phyloP scores from a whole-genome alignment of 257 asterid species.

The Petunia secreta region DNA sequence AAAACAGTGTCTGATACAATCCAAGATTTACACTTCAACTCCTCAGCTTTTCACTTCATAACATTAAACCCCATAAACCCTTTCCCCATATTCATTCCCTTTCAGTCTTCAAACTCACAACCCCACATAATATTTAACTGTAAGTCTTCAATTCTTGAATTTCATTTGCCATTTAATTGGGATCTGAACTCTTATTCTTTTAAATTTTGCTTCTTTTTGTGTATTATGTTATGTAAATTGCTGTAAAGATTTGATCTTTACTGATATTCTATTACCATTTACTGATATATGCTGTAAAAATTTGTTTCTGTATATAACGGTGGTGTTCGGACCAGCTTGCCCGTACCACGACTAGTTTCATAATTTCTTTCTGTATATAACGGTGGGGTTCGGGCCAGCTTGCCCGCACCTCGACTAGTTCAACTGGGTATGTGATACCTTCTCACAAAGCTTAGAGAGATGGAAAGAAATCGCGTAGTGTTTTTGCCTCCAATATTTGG shows the following conservation, averaged over 20 bases:
- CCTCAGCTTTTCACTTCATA: constrained; percentile 13
- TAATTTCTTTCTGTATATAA: too few species aligned
- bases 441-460: too few species aligned
- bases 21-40: not conserved
- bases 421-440: too few species aligned
- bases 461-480: too few species aligned
- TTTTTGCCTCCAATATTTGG: too few species aligned
- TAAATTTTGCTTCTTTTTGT: not conserved
- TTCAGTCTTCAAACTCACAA: not conserved
- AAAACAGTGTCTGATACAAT: not conserved
- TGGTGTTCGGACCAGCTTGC: too few species aligned
- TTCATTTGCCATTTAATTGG: not conserved
- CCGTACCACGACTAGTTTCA: too few species aligned
- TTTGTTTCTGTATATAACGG: too few species aligned
- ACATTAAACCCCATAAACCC: constrained; percentile 6
- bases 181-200: not conserved
- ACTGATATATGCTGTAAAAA: too few species aligned
- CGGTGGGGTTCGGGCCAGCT: too few species aligned
- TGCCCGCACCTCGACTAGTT: too few species aligned
- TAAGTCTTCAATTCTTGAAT: not conserved
- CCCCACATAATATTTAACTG: not conserved
- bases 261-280: too few species aligned
- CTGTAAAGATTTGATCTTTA: not conserved
- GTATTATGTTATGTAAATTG: not conserved
- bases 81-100: not conserved